These are phyloP conservation scores for Ophiostoma novo-ulmi DNA, from an alignment of 2,329 filamentous ascomycete genomes.

Conservation along the genomic window DNA sequence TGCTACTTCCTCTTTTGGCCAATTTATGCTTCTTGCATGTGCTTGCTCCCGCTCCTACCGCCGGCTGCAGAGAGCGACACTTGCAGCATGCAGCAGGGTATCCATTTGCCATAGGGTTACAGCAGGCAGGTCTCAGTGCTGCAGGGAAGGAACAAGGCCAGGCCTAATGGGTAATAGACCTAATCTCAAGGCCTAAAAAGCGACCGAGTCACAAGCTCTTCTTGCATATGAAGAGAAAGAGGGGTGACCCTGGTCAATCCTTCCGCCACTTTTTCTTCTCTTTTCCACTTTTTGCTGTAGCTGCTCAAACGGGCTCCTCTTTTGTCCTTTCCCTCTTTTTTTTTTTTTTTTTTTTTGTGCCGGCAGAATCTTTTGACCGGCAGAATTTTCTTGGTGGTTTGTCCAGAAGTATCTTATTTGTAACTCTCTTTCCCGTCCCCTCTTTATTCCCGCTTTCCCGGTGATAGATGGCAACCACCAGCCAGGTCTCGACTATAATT, in stretches of 20 bases:
- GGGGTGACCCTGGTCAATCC: slow-evolving; percentile 16
- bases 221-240: background rate
- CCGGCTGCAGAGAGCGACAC: slow-evolving; percentile 7
- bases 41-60: slow-evolving; percentile 6
- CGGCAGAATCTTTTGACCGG: slow-evolving; percentile 14
- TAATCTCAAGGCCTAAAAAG: background rate
- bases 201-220: slow-evolving; percentile 7
- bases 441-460: background rate
- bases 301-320: slow-evolving; percentile 10
- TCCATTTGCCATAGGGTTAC: background rate
- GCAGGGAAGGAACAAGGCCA: background rate
- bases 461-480: background rate
- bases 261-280: slow-evolving; percentile 14
- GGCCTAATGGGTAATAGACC: background rate
- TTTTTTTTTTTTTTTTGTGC: slow-evolving; percentile 6
- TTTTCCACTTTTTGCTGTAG: slow-evolving; percentile 11
- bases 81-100: slow-evolving; percentile 13
- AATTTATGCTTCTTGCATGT: background rate
- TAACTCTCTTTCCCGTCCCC: background rate
- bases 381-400: slow-evolving; percentile 2
- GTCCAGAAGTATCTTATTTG: background rate
- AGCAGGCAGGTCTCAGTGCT: slow-evolving; percentile 11
- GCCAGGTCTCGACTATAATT: background rate
- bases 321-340: background rate
- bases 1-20: slow-evolving; percentile 7